Conservation (phyloP, 2,329 filamentous ascomycete species). For the Penicillium sp. region DNA sequence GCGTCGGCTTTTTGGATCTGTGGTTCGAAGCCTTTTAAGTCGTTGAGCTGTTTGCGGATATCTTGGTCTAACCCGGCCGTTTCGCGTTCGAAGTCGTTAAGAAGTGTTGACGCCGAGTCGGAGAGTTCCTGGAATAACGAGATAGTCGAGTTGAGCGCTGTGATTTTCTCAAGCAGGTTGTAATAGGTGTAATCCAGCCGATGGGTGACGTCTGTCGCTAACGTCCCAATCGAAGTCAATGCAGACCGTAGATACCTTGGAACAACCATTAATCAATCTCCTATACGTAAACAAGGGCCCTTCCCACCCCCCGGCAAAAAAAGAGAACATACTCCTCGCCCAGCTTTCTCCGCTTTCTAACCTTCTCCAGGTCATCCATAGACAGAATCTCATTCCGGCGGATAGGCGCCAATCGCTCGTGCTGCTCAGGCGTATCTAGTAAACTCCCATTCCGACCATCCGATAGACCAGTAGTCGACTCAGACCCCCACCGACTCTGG, state of each 20-base stretch:
- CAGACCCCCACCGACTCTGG: slow-evolving; percentile 34
- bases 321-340: slow-evolving; percentile 62
- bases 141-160: slow-evolving; percentile 42
- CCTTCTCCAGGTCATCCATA: slow-evolving; percentile 36
- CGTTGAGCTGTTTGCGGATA: slow-evolving; percentile 36
- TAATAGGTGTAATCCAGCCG: slow-evolving; percentile 50
- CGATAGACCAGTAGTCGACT: slow-evolving; percentile 26
- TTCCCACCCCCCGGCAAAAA: too few relatives aligned
- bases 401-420: slow-evolving; percentile 28
- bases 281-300: background rate
- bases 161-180: slow-evolving; percentile 46
- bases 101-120: slow-evolving; percentile 36
- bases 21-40: slow-evolving; percentile 38
- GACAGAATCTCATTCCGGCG: slow-evolving; percentile 32
- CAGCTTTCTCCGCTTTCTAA: slow-evolving; percentile 67
- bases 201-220: slow-evolving; percentile 45
- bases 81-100: slow-evolving; percentile 41
- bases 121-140: slow-evolving; percentile 42
- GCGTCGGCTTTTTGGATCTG: slow-evolving; percentile 38
- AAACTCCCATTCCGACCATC: slow-evolving; percentile 32
- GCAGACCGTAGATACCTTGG: slow-evolving; percentile 33
- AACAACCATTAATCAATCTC: background rate
- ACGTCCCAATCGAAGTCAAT: slow-evolving; percentile 36
- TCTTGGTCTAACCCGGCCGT: slow-evolving; percentile 37
- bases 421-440: slow-evolving; percentile 25